Base-by-base conservation (phyloP, 176 grass and related monocot species). In the Ampelocalamus luodianensis region DNA sequence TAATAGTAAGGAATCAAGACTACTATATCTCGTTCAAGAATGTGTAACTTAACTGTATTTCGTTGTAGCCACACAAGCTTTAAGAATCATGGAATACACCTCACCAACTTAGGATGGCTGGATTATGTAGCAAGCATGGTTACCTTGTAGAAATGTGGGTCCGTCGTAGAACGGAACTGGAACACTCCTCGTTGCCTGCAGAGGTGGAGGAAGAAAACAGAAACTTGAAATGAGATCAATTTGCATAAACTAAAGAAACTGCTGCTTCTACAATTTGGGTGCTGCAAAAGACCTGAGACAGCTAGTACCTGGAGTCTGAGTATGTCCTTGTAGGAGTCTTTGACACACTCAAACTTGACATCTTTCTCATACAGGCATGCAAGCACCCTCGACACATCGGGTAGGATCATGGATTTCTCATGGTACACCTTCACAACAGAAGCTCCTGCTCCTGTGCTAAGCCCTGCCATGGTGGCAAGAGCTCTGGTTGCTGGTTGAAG, bases 311-410 rank as follows among this genome's bases (percentile, higher is more conserved):
- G 95, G 74, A 97, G 95, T 38, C 80, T 91, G 34, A 97, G 77
- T 67, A 97, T 76, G 79, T 90, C 85, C 85, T 93, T 88, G 29
- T 61, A 86, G 2, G 88, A 86, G 29, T 66, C 86, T 63, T 53
- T 42, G 45, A 85, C 46, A 22, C 84, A 56, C n/a, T 91, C 81
- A 45, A 87, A 91, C 44, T 95, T 38, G 74, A 95, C 64, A 6
- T 93, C n/a, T 86, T 97, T 95, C 85, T 97, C 95, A 34, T 88
- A 87, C 68, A 97, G 82, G 83, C 95, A 95, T 42, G 95, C 89
- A 60, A 97, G 85, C 43, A 97, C 95, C 77, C 92, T 93, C 1
- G 95, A 94, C 26, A 97, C 90, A 81, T 94, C 95, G 0, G 92
- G 90, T 16, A 93, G 75, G 53, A 93, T 87, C 40, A 83, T 87